phyloP scores from a whole-genome alignment of 228 moss, liverwort and hornwort genomes.

The Sphagnum fallax region DNA sequence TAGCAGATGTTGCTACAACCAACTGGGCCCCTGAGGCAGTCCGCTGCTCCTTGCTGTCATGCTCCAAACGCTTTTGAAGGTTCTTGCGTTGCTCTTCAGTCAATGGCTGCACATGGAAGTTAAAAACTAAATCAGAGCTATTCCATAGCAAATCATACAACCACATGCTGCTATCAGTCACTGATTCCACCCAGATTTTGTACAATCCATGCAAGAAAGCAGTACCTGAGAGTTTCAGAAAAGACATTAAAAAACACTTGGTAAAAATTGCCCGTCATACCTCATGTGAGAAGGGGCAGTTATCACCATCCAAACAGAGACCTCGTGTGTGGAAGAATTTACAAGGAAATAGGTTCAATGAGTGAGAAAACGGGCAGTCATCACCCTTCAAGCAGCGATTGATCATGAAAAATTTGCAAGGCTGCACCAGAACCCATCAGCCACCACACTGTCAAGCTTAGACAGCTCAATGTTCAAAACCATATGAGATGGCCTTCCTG shows the following conservation, averaged over 20 bases:
- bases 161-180: not conserved
- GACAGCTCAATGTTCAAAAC: no score
- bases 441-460: constrained; percentile 5
- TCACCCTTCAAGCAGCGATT: constrained; percentile 64
- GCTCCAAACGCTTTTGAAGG: constrained; percentile 46
- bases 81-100: constrained; percentile 65
- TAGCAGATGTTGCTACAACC: not conserved
- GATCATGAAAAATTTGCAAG: constrained; percentile 66
- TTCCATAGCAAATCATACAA: not conserved
- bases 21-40: constrained; percentile 12
- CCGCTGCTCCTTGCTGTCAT: constrained; percentile 50
- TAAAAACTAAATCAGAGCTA: not conserved
- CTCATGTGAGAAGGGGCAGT: constrained; percentile 62
- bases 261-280: constrained; percentile 9
- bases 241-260: not conserved
- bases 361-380: constrained; percentile 64
- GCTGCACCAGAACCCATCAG: constrained; percentile 25
- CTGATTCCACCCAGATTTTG: not conserved
- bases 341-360: constrained; percentile 49
- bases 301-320: constrained; percentile 49
- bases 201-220: not conserved
- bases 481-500: no score
- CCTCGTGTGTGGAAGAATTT: constrained; percentile 66
- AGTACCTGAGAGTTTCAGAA: not conserved
- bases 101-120: constrained; percentile 30